Base-by-base conservation (phyloP, 352 stramenopile genomes). In the Globisporangium mamillatum region DNA sequence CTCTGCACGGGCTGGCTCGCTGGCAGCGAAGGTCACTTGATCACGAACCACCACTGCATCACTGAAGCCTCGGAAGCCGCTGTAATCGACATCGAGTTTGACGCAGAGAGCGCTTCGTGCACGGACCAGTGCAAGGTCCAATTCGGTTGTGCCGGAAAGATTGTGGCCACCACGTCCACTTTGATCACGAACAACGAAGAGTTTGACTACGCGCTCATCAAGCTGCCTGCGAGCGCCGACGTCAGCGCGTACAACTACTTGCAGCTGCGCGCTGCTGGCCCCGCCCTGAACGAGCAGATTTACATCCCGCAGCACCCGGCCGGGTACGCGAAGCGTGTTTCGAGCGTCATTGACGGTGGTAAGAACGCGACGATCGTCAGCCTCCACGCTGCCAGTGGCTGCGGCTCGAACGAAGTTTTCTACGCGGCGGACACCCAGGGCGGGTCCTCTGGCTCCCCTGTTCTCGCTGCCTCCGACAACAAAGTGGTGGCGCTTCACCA, bases 31-130 rank as follows among this genome's bases (percentile, higher is more conserved):
- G 79, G 80, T 1, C 82, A 93, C 66, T 24, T 93, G n/a, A 76
- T 92, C 70, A 92, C 85, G 8, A 92, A 92, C 73, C 67, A 83
- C 22, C 83, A 93, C 69, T 93, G 81, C 66, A 89, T 89, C 48
- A 60, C 76, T 18, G 34, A 70, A 24, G 60, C 71, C 38, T 68
- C 69, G 1, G 66, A 72, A 58, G 79, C 74, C 0, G 55, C 68
- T 0, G 64, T 64, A 25, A 84, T 74, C 9, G 79, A 92, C 48
- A 70, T 89, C 70, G 85, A 93, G 73, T 90, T 93, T n/a, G 64
- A 20, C 0, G 81, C 81, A 6, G 78, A 93, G 68, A 84, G 80
- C 41, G 67, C 68, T 7, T 75, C 71, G 22, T 93, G 86, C 54
- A 69, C 62, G n/a, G 73, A 75, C 4, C 54, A 85, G 27, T 92